phyloP scores from a whole-genome alignment of 2,329 filamentous ascomycete genomes.

The Coleophoma eucalyptorum region DNA sequence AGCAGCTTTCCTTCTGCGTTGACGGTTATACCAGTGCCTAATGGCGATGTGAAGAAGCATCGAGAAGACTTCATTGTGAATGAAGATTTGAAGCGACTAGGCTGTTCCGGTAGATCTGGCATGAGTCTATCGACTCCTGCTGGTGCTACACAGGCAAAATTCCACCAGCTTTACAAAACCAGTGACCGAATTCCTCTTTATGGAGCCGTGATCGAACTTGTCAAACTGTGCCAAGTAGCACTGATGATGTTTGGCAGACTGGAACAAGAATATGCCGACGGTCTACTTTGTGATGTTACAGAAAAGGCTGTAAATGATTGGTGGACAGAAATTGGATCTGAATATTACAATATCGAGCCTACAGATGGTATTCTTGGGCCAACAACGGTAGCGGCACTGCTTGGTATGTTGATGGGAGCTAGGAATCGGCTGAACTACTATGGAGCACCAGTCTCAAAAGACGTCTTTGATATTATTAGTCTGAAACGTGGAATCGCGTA shows the following conservation, averaged over 20 bases:
- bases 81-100: conserved; percentile 86
- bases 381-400: conserved; percentile 80
- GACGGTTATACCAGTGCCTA: conserved; percentile 86
- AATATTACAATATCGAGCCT: conserved; percentile 90
- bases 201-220: conserved; percentile 78
- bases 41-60: conserved; percentile 78
- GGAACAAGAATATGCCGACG: conserved; percentile 85
- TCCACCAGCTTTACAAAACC: conserved; percentile 83
- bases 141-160: conserved; percentile 82
- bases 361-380: conserved; percentile 90
- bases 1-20: conserved; percentile 88
- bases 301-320: conserved; percentile 88
- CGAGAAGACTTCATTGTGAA: conserved; percentile 88
- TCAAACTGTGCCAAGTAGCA: conserved; percentile 88
- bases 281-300: conserved; percentile 87
- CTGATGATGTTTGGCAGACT: conserved; percentile 85
- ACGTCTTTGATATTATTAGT: conserved; percentile 80
- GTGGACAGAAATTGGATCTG: conserved; percentile 92
- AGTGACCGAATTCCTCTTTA: conserved; percentile 78
- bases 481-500: conserved; percentile 81
- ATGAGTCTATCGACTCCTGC: conserved; percentile 77
- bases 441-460: conserved; percentile 81
- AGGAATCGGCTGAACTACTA: conserved; percentile 84
- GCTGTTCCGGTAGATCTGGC: conserved; percentile 85
- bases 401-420: conserved; percentile 86